phyloP scores from a whole-genome alignment of 768 basidiomycete genomes.

The Suillus bovinus region DNA sequence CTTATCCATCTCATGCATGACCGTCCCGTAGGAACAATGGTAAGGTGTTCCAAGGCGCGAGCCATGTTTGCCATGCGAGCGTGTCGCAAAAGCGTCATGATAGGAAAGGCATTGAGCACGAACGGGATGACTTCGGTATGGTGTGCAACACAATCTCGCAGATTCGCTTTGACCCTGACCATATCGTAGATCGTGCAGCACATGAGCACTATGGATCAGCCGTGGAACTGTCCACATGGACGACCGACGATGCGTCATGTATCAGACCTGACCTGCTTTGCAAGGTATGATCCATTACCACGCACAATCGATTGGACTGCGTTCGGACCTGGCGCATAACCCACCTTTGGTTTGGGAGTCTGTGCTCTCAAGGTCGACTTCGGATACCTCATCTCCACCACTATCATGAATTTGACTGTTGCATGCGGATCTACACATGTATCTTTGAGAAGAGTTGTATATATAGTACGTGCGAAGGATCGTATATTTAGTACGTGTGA shows the following conservation, averaged over 20 bases:
- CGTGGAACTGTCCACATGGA: slow-evolving; percentile 89
- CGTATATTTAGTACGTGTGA: slow-evolving; percentile 5
- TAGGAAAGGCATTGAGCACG: slow-evolving; percentile 79
- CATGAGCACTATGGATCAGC: slow-evolving; percentile 84
- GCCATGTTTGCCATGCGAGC: slow-evolving; percentile 97
- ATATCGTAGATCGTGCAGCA: slow-evolving; percentile 63
- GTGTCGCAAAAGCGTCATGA: slow-evolving; percentile 95
- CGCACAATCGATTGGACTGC: slow-evolving; percentile 38
- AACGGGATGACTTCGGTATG: slow-evolving; percentile 74
- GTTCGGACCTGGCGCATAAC: slow-evolving; percentile 15
- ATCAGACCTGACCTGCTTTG: slow-evolving; percentile 46
- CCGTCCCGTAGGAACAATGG: slow-evolving; percentile 75
- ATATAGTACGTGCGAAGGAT: slow-evolving; percentile 4
- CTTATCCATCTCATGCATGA: slow-evolving; percentile 85
- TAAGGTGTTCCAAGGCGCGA: slow-evolving; percentile 89
- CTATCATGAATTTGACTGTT: neutral
- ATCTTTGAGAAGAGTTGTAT: neutral
- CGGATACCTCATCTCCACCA: neutral
- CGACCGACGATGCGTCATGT: slow-evolving; percentile 83
- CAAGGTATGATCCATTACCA: slow-evolving; percentile 14
- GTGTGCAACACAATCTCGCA: neutral
- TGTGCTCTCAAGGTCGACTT: neutral
- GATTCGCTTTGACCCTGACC: neutral
- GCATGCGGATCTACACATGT: slow-evolving; percentile 2
- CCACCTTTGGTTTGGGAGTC: neutral